phyloP scores from a whole-genome alignment of 192 early-diverging fungal genomes.

The Coemansia sp. region DNA sequence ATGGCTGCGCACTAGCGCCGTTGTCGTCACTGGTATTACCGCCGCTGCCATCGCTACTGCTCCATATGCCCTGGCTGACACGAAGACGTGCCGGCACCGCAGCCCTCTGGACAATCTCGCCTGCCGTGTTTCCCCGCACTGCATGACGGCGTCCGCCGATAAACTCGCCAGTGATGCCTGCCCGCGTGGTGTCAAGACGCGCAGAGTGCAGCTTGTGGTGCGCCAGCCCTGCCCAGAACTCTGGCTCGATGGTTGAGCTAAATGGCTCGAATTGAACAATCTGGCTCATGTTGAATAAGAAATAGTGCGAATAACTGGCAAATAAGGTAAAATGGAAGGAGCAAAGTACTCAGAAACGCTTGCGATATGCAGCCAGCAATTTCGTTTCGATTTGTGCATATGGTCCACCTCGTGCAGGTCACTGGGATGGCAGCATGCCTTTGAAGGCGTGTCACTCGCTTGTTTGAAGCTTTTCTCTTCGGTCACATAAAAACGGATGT shows the following conservation, averaged over 20 bases:
- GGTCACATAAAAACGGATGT: background rate
- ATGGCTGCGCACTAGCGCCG: background rate
- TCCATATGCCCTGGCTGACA: slow-evolving; percentile 57
- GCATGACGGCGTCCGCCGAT: slow-evolving; percentile 54
- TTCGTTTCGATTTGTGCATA: too few species aligned
- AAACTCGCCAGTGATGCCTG: slow-evolving; percentile 65
- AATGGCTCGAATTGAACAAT: slow-evolving; percentile 85
- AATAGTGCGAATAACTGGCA: too few species aligned
- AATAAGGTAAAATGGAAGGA: too few species aligned
- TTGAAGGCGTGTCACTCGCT: background rate
- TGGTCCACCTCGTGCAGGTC: too few species aligned
- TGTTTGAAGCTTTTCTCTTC: too few species aligned
- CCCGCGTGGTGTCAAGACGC: slow-evolving; percentile 66
- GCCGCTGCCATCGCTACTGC: slow-evolving; percentile 10
- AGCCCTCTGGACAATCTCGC: slow-evolving; percentile 20
- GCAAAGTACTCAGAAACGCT: background rate
- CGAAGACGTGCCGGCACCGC: slow-evolving; percentile 64
- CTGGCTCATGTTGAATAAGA: background rate
- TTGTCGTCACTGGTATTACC: slow-evolving; percentile 4
- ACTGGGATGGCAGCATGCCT: too few species aligned
- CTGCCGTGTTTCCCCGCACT: slow-evolving; percentile 31
- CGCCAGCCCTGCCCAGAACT: slow-evolving; percentile 87
- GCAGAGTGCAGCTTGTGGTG: slow-evolving; percentile 82
- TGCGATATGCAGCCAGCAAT: too few species aligned
- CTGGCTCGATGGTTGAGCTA: slow-evolving; percentile 77